Evolutionary conservation across 768 basidiomycete species (phyloP), one percentile per base, ranked within the genome.

Genomic region (Dendrothele bispora): DNA sequence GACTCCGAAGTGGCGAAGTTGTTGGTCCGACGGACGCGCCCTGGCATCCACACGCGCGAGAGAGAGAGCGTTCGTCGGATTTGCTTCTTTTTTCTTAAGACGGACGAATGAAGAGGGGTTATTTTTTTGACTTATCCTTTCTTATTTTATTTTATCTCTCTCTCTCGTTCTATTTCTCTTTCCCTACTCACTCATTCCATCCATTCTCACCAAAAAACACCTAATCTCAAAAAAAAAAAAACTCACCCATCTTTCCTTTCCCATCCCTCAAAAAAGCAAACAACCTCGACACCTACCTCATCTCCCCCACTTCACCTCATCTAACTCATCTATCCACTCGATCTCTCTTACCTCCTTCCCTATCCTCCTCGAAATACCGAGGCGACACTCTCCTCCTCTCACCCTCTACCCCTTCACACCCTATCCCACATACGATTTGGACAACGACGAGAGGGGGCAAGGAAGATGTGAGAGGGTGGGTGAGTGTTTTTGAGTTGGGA

Each of bases 381-480:
- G 76, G 77, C 4, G 77, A 77, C 54, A 79, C 77, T 0, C 64
- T 79, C 34, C 55, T 71, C 53, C 65, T 78, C 18, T 50, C 67
- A 10, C 75, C 74, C 2, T 53, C 72, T 2, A 69, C 73, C 2
- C 54, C 65, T 0, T 22, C 50, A 2, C 62, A 64, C 20, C 70
- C 72, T 7, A 58, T 62, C 0, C 75, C 75, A 0, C 58, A 54
- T 11, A 68, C 69, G 6, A 58, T 81, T 28, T 70, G 79, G 50
- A 65, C 75, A 4, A 79, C 75, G 0, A 80, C 79, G 0, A 71
- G 79, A 7, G 77, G 77, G 18, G 60, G 68, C 5, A 66, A 60
- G 0, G 43, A 69, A 2, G 45, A 54, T 1, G 60, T 61, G 1
- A 62, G 57, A 6, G 77, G 78, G 3, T 79, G 75, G 75, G 57